A percentile compares a stretch with the other conserved stretches of the same genome.
These are phyloP conservation scores for Byssochlamys sp. DNA, from an alignment of 2,329 filamentous ascomycete genomes.

Conservation along the genomic window DNA sequence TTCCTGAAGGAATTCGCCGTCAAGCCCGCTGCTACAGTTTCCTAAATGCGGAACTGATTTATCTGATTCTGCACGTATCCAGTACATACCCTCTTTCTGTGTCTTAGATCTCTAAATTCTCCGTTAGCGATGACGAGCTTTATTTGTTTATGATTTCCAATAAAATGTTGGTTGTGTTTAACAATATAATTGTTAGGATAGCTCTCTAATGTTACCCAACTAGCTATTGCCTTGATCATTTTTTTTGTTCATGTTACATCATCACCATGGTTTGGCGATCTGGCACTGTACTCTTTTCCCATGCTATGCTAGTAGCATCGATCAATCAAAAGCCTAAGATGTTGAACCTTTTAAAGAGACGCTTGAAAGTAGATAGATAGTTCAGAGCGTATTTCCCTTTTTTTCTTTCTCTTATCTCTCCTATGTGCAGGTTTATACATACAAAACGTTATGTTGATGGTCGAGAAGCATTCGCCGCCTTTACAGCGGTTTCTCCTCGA, in stretches of 20 bases:
- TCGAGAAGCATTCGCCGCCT: not conserved
- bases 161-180: not conserved
- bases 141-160: not conserved
- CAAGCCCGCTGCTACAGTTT: constrained; percentile 20
- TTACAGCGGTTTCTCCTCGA: not conserved
- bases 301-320: not conserved
- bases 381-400: not conserved
- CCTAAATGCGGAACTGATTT: not conserved
- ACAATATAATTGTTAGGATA: not conserved
- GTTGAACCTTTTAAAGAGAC: not conserved
- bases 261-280: not conserved
- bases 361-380: no score
- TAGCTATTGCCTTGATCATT: no score
- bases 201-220: not conserved
- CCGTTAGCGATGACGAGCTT: not conserved
- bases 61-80: not conserved
- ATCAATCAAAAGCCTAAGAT: not conserved
- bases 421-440: not conserved
- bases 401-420: not conserved
- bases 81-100: not conserved
- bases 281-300: not conserved
- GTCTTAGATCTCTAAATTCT: not conserved
- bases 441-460: not conserved
- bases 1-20: constrained; percentile 68
- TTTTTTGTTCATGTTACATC: not conserved